Conservation (phyloP, 371 early-diverging fungal species). For the Mortierella sp. region DNA sequence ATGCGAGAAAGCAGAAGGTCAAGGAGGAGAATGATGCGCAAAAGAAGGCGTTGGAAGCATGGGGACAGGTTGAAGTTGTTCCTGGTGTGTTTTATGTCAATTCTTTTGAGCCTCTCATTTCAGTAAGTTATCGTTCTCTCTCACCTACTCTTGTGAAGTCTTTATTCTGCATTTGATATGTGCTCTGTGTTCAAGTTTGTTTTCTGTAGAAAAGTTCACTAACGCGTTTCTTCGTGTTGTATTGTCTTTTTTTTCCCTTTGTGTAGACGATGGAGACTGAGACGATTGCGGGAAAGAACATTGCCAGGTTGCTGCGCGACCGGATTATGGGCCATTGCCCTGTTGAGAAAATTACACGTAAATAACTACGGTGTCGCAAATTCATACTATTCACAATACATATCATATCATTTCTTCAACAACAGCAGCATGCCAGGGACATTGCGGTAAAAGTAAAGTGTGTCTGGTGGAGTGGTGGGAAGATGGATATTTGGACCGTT, state of each 20-base stretch:
- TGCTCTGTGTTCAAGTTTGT: not conserved
- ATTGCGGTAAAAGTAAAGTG: too few relatives aligned
- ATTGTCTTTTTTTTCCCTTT: not conserved
- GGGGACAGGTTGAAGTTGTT: slow-evolving; percentile 55
- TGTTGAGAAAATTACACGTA: slow-evolving; percentile 24
- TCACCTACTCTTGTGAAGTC: not conserved
- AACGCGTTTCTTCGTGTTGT: not conserved
- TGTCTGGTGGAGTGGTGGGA: too few relatives aligned
- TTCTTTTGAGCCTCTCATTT: slow-evolving; percentile 72
- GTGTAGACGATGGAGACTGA: slow-evolving; percentile 79
- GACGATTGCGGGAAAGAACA: slow-evolving; percentile 70
- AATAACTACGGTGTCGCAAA: too few relatives aligned
- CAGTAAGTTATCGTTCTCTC: slow-evolving; percentile 58
- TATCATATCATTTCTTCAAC: too few relatives aligned
- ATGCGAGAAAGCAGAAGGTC: not conserved
- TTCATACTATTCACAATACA: too few relatives aligned
- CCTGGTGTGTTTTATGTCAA: slow-evolving; percentile 70
- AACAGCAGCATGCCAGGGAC: too few relatives aligned
- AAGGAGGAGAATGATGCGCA: slow-evolving; percentile 19
- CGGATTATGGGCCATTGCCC: slow-evolving; percentile 54
- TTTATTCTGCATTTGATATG: not conserved
- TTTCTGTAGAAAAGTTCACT: not conserved
- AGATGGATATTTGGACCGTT: too few relatives aligned
- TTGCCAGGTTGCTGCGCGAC: slow-evolving; percentile 64
- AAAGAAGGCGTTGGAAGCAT: slow-evolving; percentile 5